phyloP scores from a whole-genome alignment of 2,329 filamentous ascomycete genomes.

The Conoideocrella luteorostrata region DNA sequence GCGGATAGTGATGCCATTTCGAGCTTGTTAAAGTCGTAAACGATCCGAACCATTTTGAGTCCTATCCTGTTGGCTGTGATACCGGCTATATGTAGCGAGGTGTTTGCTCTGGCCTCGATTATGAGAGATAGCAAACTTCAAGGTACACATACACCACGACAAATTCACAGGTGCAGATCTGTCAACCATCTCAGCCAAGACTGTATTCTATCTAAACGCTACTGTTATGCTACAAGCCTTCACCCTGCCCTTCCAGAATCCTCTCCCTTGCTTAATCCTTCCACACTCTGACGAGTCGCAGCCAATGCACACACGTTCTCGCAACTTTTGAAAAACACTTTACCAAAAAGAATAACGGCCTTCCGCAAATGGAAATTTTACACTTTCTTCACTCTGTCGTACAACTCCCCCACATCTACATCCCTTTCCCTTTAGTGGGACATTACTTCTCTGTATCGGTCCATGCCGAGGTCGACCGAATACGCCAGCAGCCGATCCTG shows the following conservation, averaged over 20 bases:
- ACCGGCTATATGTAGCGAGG: too few species aligned
- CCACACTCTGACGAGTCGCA: neutral
- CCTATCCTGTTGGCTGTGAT: too few species aligned
- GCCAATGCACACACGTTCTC: neutral
- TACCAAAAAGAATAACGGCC: neutral
- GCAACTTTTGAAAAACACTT: neutral
- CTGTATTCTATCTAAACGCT: constrained; percentile 1
- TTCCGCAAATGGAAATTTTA: neutral
- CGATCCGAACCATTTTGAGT: too few species aligned
- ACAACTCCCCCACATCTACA: neutral
- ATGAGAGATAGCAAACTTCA: too few species aligned
- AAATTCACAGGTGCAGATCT: neutral
- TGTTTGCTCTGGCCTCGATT: too few species aligned
- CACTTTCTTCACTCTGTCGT: neutral
- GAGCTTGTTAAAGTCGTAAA: too few species aligned
- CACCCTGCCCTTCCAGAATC: neutral
- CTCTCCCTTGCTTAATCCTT: neutral
- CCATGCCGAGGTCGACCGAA: constrained; percentile 61
- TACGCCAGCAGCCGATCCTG: constrained; percentile 67
- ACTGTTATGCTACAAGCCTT: neutral
- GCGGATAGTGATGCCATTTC: too few species aligned
- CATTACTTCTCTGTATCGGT: constrained; percentile 62
- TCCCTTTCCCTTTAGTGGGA: constrained; percentile 35
- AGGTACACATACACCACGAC: too few species aligned
- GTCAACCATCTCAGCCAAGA: neutral